Evolutionary conservation across 1,284 basidiomycete species (phyloP).

Genomic region (Tremellales sp.): DNA sequence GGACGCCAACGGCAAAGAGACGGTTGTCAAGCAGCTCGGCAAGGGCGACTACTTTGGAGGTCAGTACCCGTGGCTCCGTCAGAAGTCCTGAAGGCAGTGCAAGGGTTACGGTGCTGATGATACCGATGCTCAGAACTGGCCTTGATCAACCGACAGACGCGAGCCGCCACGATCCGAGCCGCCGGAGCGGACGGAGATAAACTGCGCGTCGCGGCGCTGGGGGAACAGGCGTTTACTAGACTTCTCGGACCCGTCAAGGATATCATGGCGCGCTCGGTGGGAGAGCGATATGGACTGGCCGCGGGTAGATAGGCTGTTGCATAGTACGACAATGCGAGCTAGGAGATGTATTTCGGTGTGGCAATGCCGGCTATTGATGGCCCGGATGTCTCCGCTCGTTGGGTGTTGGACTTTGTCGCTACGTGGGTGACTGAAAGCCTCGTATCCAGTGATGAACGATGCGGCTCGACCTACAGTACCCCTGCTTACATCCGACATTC

Average conservation of each 20-base stretch:
- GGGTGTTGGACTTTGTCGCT: too few relatives aligned
- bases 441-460: too few relatives aligned
- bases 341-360: too few relatives aligned
- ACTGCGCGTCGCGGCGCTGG: slow-evolving; percentile 87
- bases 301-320: slow-evolving; percentile 14
- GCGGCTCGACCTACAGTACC: too few relatives aligned
- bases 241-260: slow-evolving; percentile 72
- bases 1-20: slow-evolving; percentile 61
- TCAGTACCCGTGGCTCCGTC: slow-evolving; percentile 50
- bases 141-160: slow-evolving; percentile 75
- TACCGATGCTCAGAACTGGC: slow-evolving; percentile 64
- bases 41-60: slow-evolving; percentile 99
- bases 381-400: too few relatives aligned
- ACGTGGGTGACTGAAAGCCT: too few relatives aligned
- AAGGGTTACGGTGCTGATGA: too few relatives aligned
- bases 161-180: slow-evolving; percentile 91
- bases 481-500: too few relatives aligned
- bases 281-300: slow-evolving; percentile 46
- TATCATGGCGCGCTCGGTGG: slow-evolving; percentile 49
- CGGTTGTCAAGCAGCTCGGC: slow-evolving; percentile 67
- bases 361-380: too few relatives aligned
- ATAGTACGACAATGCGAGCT: too few relatives aligned
- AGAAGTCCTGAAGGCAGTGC: too few relatives aligned
- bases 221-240: slow-evolving; percentile 90
- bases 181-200: slow-evolving; percentile 54